These are phyloP conservation scores for Saccharomycopsis sp. DNA, from an alignment of 805 yeast genomes.

Conservation along the genomic window DNA sequence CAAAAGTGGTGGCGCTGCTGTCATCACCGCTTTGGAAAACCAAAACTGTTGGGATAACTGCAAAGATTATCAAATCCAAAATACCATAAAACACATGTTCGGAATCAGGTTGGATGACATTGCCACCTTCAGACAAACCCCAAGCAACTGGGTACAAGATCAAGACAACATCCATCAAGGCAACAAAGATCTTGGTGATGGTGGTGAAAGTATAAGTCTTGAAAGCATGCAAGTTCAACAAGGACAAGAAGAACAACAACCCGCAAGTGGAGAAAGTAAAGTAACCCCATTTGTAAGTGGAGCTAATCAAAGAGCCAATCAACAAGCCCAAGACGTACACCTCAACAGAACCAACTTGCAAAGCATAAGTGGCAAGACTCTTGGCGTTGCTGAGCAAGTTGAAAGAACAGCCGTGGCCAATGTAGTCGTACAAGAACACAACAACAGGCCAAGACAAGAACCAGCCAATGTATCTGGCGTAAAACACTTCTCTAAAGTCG, in stretches of 20 bases:
- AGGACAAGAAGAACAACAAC: conserved; percentile 31
- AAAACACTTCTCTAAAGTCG: conserved; percentile 44
- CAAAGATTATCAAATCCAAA: conserved; percentile 40
- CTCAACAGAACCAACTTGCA: conserved; percentile 37
- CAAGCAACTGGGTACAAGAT: conserved; percentile 42
- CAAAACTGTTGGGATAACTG: conserved; percentile 25
- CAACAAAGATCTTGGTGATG: conserved; percentile 24
- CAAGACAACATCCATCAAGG: conserved; percentile 33
- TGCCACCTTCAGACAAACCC: conserved; percentile 58
- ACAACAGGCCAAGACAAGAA: conserved; percentile 44
- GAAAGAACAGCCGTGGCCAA: conserved; percentile 26
- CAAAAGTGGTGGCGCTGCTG: background rate
- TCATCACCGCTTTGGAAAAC: conserved; percentile 9
- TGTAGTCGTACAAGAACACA: conserved; percentile 28
- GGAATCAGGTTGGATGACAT: conserved; percentile 47
- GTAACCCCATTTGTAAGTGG: conserved; percentile 64
- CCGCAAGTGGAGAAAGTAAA: conserved; percentile 44
- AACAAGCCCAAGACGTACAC: conserved; percentile 45
- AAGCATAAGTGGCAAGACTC: conserved; percentile 30
- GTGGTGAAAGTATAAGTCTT: conserved; percentile 18
- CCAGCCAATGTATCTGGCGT: conserved; percentile 49
- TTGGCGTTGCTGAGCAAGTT: conserved; percentile 25
- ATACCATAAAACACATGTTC: conserved; percentile 54
- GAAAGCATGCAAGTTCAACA: conserved; percentile 13
- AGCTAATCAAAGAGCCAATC: conserved; percentile 45